phyloP scores from a whole-genome alignment of 176 grass and related monocot genomes.

The Metroxylon sagu region DNA sequence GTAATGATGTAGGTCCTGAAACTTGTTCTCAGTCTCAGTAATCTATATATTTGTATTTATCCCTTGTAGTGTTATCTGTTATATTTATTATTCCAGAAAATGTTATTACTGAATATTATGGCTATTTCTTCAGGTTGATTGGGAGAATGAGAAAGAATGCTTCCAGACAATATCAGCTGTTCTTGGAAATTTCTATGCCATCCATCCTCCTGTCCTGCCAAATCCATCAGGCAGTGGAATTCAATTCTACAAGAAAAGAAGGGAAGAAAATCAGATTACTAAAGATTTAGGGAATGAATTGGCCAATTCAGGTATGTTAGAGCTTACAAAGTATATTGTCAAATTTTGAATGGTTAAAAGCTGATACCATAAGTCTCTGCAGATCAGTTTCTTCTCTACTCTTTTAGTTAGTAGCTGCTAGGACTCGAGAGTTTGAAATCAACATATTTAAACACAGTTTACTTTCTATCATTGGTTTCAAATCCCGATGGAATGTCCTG shows the following conservation, averaged over 20 bases:
- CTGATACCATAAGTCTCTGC: background rate
- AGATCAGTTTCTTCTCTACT: too few relatives aligned
- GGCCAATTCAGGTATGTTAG: conserved; percentile 22
- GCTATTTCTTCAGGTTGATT: conserved; percentile 36
- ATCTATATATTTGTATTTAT: too few relatives aligned
- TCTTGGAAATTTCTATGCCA: conserved; percentile 80
- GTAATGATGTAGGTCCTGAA: conserved; percentile 68
- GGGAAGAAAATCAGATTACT: conserved; percentile 5
- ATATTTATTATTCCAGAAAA: too few relatives aligned
- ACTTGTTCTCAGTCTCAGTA: conserved; percentile 1
- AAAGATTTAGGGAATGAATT: conserved; percentile 1
- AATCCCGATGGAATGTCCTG: too few relatives aligned
- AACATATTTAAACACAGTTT: too few relatives aligned
- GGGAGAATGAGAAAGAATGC: conserved; percentile 86
- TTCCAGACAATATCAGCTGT: conserved; percentile 70
- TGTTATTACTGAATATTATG: too few relatives aligned
- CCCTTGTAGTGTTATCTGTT: too few relatives aligned
- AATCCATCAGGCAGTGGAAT: conserved; percentile 75
- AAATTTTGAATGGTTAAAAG: background rate
- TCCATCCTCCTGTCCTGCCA: conserved; percentile 91
- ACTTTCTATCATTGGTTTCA: too few relatives aligned
- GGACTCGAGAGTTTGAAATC: too few relatives aligned
- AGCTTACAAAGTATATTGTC: conserved; percentile 10
- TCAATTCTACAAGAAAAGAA: conserved; percentile 78
- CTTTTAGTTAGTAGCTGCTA: too few relatives aligned